Base-by-base conservation (phyloP, 2,329 filamentous ascomycete species). In the Lojkania enalia region DNA sequence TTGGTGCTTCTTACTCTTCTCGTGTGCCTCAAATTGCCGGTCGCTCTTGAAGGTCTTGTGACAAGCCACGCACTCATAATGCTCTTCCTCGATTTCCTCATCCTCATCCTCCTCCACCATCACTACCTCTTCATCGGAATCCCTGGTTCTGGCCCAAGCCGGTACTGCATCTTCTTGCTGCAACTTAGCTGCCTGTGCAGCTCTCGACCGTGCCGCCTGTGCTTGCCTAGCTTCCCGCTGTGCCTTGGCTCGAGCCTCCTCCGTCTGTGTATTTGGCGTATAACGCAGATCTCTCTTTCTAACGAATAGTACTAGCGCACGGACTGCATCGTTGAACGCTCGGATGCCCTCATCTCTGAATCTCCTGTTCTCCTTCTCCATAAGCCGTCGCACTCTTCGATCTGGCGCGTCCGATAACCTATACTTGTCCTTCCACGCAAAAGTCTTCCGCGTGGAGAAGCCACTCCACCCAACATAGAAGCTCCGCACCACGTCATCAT, bases 321-420 rank as follows among this genome's bases (percentile, higher is more conserved):
- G 77, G 20, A 99, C 90, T 2, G 90, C 87, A 49, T 96, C 90
- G 69, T 96, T 97, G 74, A 96, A 97, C 54, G 96, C 88, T 44
- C 86, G 82, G 9, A 87, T 82, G 2, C 84, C 90, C 41, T 92
- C 87, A 15, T 96, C 91, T 40, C 94, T 82, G 18, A 86, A 71
- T 52, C 87, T 87, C 57, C 85, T 88, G 69, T 99, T 99, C 66
- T 96, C 92, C 70, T 96, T 96, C 65, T 97, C 94, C 85, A 97
- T 95, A 29, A 89, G 62, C 21, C 94, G 82, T 39, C 92, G 84
- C 13, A 89, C 78, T 27, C 86, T 82, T 39, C 94, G 84, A 70
- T 99, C 92, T 1, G 90, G 90, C 1, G 90, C 92, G 58, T 96
- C 90, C 0, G 87, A 86, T 15, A 90, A 78, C 38, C 87, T 81